Base-by-base conservation (phyloP, 306 rosid genomes). In the Vigna reflexopilosa region DNA sequence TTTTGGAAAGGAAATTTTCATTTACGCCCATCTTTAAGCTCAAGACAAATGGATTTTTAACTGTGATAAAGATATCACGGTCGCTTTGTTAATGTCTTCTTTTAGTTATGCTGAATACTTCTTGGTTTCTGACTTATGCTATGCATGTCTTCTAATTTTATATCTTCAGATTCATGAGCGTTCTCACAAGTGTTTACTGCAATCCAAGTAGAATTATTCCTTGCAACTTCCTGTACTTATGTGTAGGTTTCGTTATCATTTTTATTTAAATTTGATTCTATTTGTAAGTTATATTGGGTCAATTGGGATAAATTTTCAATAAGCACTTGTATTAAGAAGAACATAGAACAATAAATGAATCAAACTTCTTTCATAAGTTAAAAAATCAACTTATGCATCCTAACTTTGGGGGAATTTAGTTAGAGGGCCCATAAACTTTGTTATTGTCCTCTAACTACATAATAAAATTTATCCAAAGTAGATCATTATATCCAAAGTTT, bases 191-290 rank as follows among this genome's bases (percentile, higher is more conserved):
- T 81, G 75, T 67, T 80, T 66, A 77, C 58, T 72, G 62, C 75
- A 66, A 73, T 80, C 50, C 59, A 28, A 51, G 45, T 74, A 79
- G 75, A 83, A 58, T 26, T 73, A 51, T 67, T 67, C 73, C 77
- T 59, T 49, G 67, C 79, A 50, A 40, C 62, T 66, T 24, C 80
- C 45, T 72, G 52, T 73, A 22, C 54, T 57, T 78, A 72, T 47
- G 72, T 13, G 6, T 82, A 69, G 81, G 62, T 32, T 73, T 67
- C 75, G 50, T 61, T 38, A 68, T 61, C 22, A n/a, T 47, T 70
- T 84, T 59, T 45, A 58, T 80, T 65, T 44, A 14, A 58, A 68
- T 62, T 75, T 55, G 45, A 63, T 66, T 62, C 34, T 70, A 50
- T 49, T 51, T 76, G 54, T 32, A 61, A 34, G 78, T 38, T 36